Conservation (phyloP, 2,329 filamentous ascomycete species). For the Nigrospora oryzae region DNA sequence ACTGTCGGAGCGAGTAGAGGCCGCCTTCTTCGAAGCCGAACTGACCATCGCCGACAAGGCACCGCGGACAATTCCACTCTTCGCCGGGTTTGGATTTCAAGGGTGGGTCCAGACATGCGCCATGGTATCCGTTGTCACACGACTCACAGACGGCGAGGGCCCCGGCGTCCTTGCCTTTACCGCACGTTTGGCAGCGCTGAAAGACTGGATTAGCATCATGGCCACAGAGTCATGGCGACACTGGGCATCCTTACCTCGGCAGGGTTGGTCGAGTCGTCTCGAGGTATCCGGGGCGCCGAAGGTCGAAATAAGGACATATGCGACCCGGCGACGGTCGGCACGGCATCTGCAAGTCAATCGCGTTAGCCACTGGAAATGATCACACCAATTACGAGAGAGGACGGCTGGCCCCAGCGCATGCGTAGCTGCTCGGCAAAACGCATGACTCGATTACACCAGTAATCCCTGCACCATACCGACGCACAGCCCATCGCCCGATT, state of each 20-base stretch:
- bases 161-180: constrained; percentile 63
- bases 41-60: constrained; percentile 89
- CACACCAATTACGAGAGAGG: constrained; percentile 12
- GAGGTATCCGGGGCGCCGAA: constrained; percentile 57
- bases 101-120: constrained; percentile 80
- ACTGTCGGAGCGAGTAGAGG: constrained; percentile 88
- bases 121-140: constrained; percentile 84
- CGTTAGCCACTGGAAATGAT: constrained; percentile 22
- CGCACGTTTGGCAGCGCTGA: constrained; percentile 80
- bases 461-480: too few species aligned
- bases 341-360: constrained; percentile 37
- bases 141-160: constrained; percentile 79
- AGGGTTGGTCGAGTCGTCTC: constrained; percentile 38
- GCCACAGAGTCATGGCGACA: neutral
- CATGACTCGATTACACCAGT: too few species aligned
- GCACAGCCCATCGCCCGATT: too few species aligned
- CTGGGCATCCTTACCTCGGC: constrained; percentile 28
- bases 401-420: too few species aligned
- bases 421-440: too few species aligned
- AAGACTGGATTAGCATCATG: constrained; percentile 1
- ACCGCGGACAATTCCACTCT: constrained; percentile 95
- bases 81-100: constrained; percentile 67
- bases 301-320: constrained; percentile 94
- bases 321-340: constrained; percentile 86
- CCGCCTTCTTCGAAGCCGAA: constrained; percentile 97